Base-by-base conservation (phyloP, 257 asterid species). In the Fraxinus excelsior region DNA sequence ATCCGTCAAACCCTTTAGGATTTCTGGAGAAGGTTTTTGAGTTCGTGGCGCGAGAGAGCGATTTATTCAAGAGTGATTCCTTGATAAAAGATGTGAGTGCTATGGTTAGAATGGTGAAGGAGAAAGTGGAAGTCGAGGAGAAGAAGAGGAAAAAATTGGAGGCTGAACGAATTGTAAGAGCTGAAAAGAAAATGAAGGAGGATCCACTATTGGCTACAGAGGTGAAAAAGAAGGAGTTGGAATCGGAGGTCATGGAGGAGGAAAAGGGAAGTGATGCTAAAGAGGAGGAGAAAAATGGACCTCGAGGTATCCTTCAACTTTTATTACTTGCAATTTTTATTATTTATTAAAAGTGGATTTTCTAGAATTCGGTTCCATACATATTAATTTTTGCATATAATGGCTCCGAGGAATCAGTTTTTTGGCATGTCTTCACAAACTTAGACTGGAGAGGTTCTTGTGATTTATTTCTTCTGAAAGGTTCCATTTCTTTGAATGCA, bases 11-110 rank as follows among this genome's bases (percentile, higher is more conserved):
- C 74, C 96, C 97, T 3, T 56, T 91, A 51, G 92, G 93, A 76
- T 93, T 91, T 76, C 81, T 91, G 25, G 91, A 88, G 80, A 80
- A 79, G 75, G 95, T 76, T 12, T 80, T 93, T 66, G 92, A 85
- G 77, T 93, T 93, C 82, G 81, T 87, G 8, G 97, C 93, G 0
- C 80, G 80, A 79, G 97, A 93, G 78, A 85, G 90, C 35, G 98
- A 93, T 88, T 82, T 93, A 2, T 91, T 93, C 82, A 88, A 79
- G 85, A 91, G 96, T 78, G 96, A 91, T 77, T 85, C 89, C 0
- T 77, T 89, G 86, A 77, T 88, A 28, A 83, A 11, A 0, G 98
- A 93, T 77, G 90, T 93, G 69, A 88, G 62, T 70, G 94, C 97
- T 19, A 94, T 93, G 34, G 83, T 84, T 28, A 88, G 87, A 31